Base-by-base conservation (phyloP, 345 rosid species). In the Durio zibethinus region DNA sequence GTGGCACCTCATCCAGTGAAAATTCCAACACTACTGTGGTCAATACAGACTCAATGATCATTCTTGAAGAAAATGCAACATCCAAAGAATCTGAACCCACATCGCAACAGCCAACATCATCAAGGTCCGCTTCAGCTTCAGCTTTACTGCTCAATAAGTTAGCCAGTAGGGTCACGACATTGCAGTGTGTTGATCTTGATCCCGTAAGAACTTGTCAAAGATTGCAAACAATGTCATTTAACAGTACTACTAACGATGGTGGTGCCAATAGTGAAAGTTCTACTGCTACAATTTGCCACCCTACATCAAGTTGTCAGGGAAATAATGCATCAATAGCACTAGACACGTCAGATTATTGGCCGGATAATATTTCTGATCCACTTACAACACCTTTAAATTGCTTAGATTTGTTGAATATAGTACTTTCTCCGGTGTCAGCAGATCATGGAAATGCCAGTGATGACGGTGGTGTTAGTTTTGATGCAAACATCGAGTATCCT, bases 101-200 rank as follows among this genome's bases (percentile, higher is more conserved):
- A n/a, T 8, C 1, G 33, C 31, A 35, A 56, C 63, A 23, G 6
- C 47, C 43, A 6, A 23, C 10, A 16, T 20, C 43, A 31, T 36
- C 21, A 15, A 64, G 40, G 3, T 67, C 72, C 42, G 4, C 7
- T 20, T 59, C 70, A 25, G 12, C 69, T 61, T 25, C 56, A 29
- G 25, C 68, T 27, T 2, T 40, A 45, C 43, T 75, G 15, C 78
- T 61, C 70, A 75, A 75, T 4, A 75, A 75, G 59, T 47, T 75
- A 29, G 78, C 78, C 78, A 45, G 70, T 16, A 61, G 35, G 45
- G 9, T 75, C 23, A 42, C 40, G 5, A 23, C 53, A 11, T 23
- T 70, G 40, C 68, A 27, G 27, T 27, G 69, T 33, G 40, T 42
- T 7, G n/a, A n/a, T n/a, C n/a, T n/a, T n/a, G 42, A n/a, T 20